These are phyloP conservation scores for Umbelopsis ramanniana DNA, from an alignment of 192 early-diverging fungal genomes.

Conservation along the genomic window DNA sequence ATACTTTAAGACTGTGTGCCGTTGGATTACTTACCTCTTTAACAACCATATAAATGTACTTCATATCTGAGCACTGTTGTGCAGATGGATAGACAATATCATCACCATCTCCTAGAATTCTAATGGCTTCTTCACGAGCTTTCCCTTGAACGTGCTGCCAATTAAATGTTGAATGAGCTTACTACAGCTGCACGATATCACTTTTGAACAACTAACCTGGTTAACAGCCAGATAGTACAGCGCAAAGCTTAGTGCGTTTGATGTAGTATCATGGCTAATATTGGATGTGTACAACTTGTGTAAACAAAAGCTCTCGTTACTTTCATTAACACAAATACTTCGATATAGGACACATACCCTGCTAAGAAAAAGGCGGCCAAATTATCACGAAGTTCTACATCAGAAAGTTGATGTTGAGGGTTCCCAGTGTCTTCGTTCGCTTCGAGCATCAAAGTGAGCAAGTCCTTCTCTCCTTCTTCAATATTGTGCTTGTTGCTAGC, in stretches of 20 bases:
- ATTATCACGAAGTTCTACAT: slow-evolving; percentile 20
- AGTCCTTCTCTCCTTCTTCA: slow-evolving; percentile 37
- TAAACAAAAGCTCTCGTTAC: not conserved
- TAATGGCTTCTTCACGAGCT: slow-evolving; percentile 27
- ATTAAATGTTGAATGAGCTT: too few species aligned
- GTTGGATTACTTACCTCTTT: slow-evolving; percentile 14
- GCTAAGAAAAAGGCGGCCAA: slow-evolving; percentile 13
- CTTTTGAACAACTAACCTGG: not conserved
- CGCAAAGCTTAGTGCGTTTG: not conserved
- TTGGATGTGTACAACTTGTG: not conserved
- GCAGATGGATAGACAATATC: slow-evolving; percentile 36
- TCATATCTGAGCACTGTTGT: slow-evolving; percentile 54
- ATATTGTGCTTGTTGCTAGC: not conserved
- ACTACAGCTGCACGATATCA: too few species aligned
- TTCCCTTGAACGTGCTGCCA: slow-evolving; percentile 24
- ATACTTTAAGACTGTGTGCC: too few species aligned
- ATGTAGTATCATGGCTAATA: slow-evolving; percentile 26
- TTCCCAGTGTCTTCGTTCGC: not conserved
- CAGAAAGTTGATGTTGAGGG: not conserved
- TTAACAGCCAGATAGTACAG: slow-evolving; percentile 28
- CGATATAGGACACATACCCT: not conserved
- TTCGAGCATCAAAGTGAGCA: slow-evolving; percentile 37
- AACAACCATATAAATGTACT: slow-evolving; percentile 38
- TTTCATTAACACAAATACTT: not conserved
- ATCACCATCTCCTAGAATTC: slow-evolving; percentile 18